These are phyloP conservation scores for Halenospora varia DNA, from an alignment of 495 filamentous ascomycete genomes.

Conservation along the genomic window DNA sequence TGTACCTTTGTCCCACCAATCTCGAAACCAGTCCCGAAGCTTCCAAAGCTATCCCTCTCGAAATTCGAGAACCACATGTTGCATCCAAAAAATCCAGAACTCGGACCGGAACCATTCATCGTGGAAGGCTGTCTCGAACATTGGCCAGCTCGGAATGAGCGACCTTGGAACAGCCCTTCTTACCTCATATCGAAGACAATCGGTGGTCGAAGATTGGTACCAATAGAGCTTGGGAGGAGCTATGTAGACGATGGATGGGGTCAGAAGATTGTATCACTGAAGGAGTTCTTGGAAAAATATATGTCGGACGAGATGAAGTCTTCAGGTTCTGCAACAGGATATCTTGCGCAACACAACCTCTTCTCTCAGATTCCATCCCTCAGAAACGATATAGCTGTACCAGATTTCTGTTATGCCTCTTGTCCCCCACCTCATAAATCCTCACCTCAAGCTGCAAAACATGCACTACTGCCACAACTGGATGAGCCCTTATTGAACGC, in stretches of 20 bases:
- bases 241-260: conserved; percentile 88
- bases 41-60: conserved; percentile 46
- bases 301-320: conserved; percentile 33
- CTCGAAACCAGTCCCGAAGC: conserved; percentile 30
- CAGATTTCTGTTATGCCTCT: conserved; percentile 79
- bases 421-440: conserved; percentile 47
- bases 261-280: conserved; percentile 75
- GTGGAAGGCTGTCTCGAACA: conserved; percentile 57
- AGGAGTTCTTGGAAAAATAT: conserved; percentile 62
- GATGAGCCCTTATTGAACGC: conserved; percentile 67
- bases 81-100: conserved; percentile 1
- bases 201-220: conserved; percentile 72
- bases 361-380: conserved; percentile 78
- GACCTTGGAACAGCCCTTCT: conserved; percentile 65
- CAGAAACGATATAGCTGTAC: conserved; percentile 69
- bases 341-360: conserved; percentile 89
- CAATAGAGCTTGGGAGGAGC: conserved; percentile 82
- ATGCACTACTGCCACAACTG: conserved; percentile 22
- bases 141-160: conserved; percentile 75
- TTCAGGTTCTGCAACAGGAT: conserved; percentile 31
- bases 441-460: conserved; percentile 41
- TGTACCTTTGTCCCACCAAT: conserved; percentile 22
- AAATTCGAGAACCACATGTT: conserved; percentile 61
- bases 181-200: conserved; percentile 79
- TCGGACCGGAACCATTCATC: conserved; percentile 58